A percentile compares a stretch with the other conserved stretches of the same genome.
Conservation (phyloP, 345 rosid species). For the Gossypium australe region DNA sequence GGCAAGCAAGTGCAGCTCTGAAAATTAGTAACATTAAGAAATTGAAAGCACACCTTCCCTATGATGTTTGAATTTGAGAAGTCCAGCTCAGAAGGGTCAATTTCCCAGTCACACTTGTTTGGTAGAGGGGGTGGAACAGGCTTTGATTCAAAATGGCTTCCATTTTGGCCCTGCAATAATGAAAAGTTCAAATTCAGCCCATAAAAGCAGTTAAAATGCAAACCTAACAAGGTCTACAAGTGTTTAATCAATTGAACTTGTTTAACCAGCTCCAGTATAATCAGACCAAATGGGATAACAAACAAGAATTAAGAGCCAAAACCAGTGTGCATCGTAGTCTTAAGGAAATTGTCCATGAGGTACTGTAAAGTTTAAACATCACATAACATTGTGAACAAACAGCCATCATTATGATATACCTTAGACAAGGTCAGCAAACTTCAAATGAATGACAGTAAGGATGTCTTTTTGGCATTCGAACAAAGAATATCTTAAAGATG, state of each 20-base stretch:
- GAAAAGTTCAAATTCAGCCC: slow-evolving; percentile 3
- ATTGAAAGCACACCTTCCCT: slow-evolving; percentile 62
- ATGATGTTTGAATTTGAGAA: slow-evolving; percentile 66
- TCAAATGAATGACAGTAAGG: neutral
- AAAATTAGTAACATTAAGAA: neutral
- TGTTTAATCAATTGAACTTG: neutral
- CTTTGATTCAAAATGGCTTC: slow-evolving; percentile 96
- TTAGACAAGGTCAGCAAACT: neutral
- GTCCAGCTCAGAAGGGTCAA: slow-evolving; percentile 90
- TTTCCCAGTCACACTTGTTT: slow-evolving; percentile 98
- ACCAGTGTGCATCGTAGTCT: neutral
- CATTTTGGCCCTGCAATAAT: slow-evolving; percentile 81
- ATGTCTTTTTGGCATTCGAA: neutral
- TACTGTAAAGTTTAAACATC: neutral
- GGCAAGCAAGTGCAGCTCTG: neutral
- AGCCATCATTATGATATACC: neutral
- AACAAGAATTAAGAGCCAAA: neutral
- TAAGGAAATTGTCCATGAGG: neutral
- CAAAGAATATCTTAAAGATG: neutral
- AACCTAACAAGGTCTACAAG: neutral
- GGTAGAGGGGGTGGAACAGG: slow-evolving; percentile 91
- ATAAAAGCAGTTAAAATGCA: slow-evolving; percentile 5
- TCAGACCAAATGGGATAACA: neutral
- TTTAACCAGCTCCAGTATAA: neutral
- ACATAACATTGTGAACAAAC: neutral